Conservation (phyloP, 495 filamentous ascomycete species). For the Clavariopsis aquatica region DNA sequence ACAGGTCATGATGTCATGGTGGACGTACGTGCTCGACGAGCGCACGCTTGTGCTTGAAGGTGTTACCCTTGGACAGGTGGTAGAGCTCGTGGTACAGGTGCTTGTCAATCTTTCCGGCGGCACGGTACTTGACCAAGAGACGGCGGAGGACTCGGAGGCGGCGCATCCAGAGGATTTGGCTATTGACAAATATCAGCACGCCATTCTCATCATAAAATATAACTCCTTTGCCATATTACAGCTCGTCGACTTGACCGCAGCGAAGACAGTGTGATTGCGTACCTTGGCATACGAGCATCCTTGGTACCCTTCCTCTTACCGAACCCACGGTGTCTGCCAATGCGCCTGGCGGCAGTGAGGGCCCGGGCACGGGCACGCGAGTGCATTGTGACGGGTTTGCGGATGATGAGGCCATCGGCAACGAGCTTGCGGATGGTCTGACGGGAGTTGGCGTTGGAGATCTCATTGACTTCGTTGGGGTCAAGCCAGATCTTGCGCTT, state of each 20-base stretch:
- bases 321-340: constrained; percentile 95
- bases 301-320: constrained; percentile 99
- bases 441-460: constrained; percentile 99
- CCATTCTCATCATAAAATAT: constrained; percentile 3
- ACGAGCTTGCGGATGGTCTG: constrained; percentile 99
- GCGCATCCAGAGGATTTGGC: constrained; percentile 98
- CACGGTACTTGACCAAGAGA: constrained; percentile 98
- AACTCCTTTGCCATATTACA: not conserved
- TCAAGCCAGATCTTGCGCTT: constrained; percentile 99
- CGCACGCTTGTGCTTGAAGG: constrained; percentile 99
- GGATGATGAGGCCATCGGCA: constrained; percentile 99
- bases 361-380: constrained; percentile 92
- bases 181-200: constrained; percentile 47
- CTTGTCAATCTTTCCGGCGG: constrained; percentile 99
- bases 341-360: constrained; percentile 82
- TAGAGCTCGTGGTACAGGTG: constrained; percentile 99
- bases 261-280: constrained; percentile 46
- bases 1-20: constrained; percentile 41
- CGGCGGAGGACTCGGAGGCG: constrained; percentile 98
- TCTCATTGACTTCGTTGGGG: constrained; percentile 98
- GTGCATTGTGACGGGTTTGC: constrained; percentile 99
- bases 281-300: constrained; percentile 99
- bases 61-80: constrained; percentile 99
- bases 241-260: not conserved
- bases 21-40: constrained; percentile 97